Evolutionary conservation across 495 filamentous ascomycete species (phyloP).

Genomic region (Tetracladium setigerum): DNA sequence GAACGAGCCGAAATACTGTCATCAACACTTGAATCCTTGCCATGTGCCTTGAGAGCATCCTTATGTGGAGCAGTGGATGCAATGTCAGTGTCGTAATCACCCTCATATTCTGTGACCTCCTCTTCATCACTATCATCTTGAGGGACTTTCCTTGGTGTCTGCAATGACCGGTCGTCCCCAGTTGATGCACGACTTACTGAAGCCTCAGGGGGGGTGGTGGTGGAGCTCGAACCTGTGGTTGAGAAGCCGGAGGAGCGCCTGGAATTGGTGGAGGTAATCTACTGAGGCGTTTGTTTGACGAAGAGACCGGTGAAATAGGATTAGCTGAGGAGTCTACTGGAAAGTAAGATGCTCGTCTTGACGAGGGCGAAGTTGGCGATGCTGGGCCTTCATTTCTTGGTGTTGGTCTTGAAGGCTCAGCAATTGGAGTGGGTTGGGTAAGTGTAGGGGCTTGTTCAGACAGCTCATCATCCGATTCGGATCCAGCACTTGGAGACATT

Average conservation of each 20-base stretch:
- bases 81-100: constrained; percentile 97
- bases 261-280: constrained; percentile 42
- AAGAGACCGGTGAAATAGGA: constrained; percentile 12
- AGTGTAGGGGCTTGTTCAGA: constrained; percentile 49
- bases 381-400: constrained; percentile 41
- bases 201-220: constrained; percentile 69
- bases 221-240: constrained; percentile 56
- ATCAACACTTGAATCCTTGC: constrained; percentile 64
- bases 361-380: constrained; percentile 46
- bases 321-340: constrained; percentile 39
- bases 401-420: constrained; percentile 33
- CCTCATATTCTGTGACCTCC: constrained; percentile 91
- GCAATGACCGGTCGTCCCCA: constrained; percentile 39
- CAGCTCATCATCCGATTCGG: constrained; percentile 90
- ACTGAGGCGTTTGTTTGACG: constrained; percentile 43
- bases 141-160: constrained; percentile 28
- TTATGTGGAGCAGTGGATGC: constrained; percentile 82
- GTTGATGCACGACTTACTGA: constrained; percentile 54
- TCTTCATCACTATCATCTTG: constrained; percentile 57
- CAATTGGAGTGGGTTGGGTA: constrained; percentile 27
- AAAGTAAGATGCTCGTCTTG: constrained; percentile 44
- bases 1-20: constrained; percentile 40
- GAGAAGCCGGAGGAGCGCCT: constrained; percentile 41
- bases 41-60: constrained; percentile 82
- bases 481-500: constrained; percentile 66